Evolutionary conservation across 495 filamentous ascomycete genomes (phyloP), one percentile per base, ranked within the genome.

Genomic region (Xylaria nigripes): DNA sequence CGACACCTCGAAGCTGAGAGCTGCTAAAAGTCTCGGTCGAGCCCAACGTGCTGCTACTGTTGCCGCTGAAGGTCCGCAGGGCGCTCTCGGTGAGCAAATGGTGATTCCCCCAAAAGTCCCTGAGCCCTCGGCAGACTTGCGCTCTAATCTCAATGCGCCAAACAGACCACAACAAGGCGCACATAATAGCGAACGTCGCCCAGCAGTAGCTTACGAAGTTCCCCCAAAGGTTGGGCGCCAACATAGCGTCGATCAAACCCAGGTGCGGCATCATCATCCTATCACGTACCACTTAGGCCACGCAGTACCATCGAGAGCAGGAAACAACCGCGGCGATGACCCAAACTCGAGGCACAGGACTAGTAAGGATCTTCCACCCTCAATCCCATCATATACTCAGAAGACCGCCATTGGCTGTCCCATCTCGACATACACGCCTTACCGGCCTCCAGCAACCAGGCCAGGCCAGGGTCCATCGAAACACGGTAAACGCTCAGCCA

Each of bases 321-420:
- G 21, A 8, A 41, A 19, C 7, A 12, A 53, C 1, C 12, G 12
- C 12, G 18, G 8, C 23, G 19, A n/a, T 13, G 23, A 48, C 2
- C 16, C 19, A 7, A 38, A 2, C n/a, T 22, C n/a, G 12, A 32
- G 45, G 34, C 8, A 1, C 9, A 7, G 1, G 6, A 22, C n/a
- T 15, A 19, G 3, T 2, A 47, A 16, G 6, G 2, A 2, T 19
- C 5, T 1, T 1, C 38, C 23, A 9, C 55, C 57, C 0, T 45
- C 45, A 10, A 52, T 38, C 43, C 48, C 52, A 21, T 18, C 21
- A 10, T 63, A 65, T 49, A 16, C 34, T 25, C 57, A 36, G 13
- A 21, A 15, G 29, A 1, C 29, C 30, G 2, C n/a, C 27, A 7
- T 2, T 10, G 45, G 5, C 2, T 38, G 45, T 7, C 45, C 52